These are phyloP conservation scores for Nephelium lappaceum DNA, from an alignment of 345 rosid species.

Conservation along the genomic window DNA sequence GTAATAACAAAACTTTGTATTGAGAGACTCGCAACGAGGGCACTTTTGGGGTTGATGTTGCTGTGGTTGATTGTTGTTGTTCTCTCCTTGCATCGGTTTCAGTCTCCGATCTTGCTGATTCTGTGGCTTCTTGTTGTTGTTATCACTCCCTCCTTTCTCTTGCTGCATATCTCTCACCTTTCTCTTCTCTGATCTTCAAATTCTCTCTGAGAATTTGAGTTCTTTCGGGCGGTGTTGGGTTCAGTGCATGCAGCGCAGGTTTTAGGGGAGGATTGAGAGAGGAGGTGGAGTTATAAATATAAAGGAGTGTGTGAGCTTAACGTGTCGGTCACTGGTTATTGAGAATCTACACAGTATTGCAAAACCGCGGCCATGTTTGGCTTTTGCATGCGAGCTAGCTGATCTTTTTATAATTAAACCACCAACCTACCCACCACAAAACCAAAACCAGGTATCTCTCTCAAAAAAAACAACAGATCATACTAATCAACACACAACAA, in stretches of 20 bases:
- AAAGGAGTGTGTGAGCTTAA: constrained; percentile 13
- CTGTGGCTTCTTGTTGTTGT: constrained; percentile 22
- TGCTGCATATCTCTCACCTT: constrained; percentile 27
- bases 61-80: constrained; percentile 24
- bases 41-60: constrained; percentile 49
- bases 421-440: constrained; percentile 15
- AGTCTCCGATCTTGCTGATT: constrained; percentile 38
- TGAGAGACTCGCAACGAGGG: constrained; percentile 65
- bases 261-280: not conserved
- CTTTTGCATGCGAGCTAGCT: constrained; percentile 13
- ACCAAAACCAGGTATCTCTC: constrained; percentile 19
- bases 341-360: constrained; percentile 18
- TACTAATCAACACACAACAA: constrained; percentile 16
- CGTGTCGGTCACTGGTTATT: constrained; percentile 16
- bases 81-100: constrained; percentile 24
- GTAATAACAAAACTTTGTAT: constrained; percentile 77
- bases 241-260: constrained; percentile 28
- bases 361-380: constrained; percentile 24
- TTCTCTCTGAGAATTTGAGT: not conserved
- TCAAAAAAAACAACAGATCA: constrained; percentile 2
- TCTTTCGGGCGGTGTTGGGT: constrained; percentile 9
- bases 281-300: constrained; percentile 14
- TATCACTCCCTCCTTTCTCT: constrained; percentile 28
- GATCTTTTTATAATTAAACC: not conserved
- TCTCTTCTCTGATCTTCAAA: not conserved